Conservation (phyloP, 1,139 yeast genomes). For the Nakaseomyces sp. region DNA sequence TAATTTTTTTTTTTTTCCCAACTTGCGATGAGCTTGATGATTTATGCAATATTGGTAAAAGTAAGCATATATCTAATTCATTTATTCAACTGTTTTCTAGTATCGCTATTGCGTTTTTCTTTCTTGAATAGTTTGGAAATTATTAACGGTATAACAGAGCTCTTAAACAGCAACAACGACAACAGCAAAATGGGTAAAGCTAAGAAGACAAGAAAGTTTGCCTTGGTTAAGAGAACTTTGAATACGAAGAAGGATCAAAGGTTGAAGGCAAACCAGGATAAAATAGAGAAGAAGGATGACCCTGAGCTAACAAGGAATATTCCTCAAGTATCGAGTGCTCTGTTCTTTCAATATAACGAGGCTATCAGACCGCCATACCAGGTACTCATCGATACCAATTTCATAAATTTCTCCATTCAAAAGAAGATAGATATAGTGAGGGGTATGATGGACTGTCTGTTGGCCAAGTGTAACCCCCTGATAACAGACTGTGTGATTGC, state of each 20-base stretch:
- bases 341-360: constrained; percentile 88
- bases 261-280: constrained; percentile 34
- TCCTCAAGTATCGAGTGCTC: constrained; percentile 95
- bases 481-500: constrained; percentile 98
- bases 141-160: no score
- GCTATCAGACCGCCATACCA: constrained; percentile 96
- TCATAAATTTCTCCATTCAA: constrained; percentile 90
- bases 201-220: constrained; percentile 92
- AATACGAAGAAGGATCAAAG: constrained; percentile 61
- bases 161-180: no score
- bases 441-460: constrained; percentile 92
- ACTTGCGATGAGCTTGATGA: constrained; percentile 2
- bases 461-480: constrained; percentile 91
- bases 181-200: constrained; percentile 77
- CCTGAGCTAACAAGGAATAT: constrained; percentile 75
- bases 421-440: constrained; percentile 86
- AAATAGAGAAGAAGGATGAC: constrained; percentile 41
- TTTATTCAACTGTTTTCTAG: not conserved
- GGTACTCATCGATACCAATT: constrained; percentile 89
- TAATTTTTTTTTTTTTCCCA: not conserved
- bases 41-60: no score
- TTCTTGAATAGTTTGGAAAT: no score
- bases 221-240: constrained; percentile 76
- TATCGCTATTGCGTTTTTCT: no score
- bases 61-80: no score